Evolutionary conservation across 2,329 filamentous ascomycete species (phyloP).

Genomic region (Penicillium sumatraense): DNA sequence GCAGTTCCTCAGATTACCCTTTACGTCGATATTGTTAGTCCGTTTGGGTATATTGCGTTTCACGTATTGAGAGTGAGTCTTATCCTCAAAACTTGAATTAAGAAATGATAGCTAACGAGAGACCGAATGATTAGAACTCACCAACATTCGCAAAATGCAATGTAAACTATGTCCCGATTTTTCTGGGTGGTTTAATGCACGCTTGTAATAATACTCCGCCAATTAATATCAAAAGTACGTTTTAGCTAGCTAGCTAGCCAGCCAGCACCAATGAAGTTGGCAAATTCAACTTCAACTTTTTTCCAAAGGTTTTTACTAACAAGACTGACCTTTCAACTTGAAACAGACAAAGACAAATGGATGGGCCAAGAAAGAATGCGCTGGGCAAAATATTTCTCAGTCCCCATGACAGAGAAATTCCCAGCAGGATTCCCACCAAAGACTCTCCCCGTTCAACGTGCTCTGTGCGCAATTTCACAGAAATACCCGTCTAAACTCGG

Average conservation of each 20-base stretch:
- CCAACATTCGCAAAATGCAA: slow-evolving; percentile 60
- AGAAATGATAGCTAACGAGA: neutral
- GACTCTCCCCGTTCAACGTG: slow-evolving; percentile 58
- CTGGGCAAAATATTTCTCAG: slow-evolving; percentile 58
- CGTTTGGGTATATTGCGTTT: slow-evolving; percentile 66
- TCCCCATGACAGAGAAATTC: slow-evolving; percentile 53
- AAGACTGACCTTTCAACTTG: no score
- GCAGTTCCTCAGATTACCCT: slow-evolving; percentile 57
- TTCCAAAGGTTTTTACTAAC: neutral
- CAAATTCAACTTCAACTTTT: neutral
- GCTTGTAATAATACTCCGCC: slow-evolving; percentile 59
- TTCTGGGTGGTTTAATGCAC: slow-evolving; percentile 65
- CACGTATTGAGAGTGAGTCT: slow-evolving; percentile 56
- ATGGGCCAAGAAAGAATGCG: slow-evolving; percentile 58
- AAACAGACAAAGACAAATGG: slow-evolving; percentile 65
- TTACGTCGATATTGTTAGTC: slow-evolving; percentile 63
- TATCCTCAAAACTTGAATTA: neutral
- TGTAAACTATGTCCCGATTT: slow-evolving; percentile 62
- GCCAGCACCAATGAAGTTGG: no score
- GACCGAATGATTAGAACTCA: slow-evolving; percentile 53
- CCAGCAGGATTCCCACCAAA: slow-evolving; percentile 59
- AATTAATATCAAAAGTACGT: slow-evolving; percentile 60
- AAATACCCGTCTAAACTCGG: slow-evolving; percentile 48
- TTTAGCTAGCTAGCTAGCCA: no score
- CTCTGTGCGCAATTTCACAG: slow-evolving; percentile 54